Conservation (phyloP, 768 basidiomycete species). For the Trametes coccinea region DNA sequence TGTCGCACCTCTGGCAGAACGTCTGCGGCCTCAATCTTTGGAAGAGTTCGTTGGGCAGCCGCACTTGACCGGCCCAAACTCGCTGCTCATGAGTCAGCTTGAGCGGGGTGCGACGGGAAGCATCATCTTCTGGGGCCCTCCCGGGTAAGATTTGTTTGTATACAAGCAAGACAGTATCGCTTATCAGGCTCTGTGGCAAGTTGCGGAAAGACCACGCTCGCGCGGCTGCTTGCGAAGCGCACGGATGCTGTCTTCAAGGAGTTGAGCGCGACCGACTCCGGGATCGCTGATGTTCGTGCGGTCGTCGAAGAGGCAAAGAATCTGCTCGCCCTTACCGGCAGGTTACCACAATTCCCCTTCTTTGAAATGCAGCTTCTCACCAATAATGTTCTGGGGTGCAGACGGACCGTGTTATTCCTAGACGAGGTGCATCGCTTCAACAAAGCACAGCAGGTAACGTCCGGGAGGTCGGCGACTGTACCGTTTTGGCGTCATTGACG, state of each 20-base stretch:
- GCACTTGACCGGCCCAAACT: constrained; percentile 58
- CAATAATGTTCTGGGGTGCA: constrained; percentile 27
- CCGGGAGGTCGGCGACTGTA: background rate
- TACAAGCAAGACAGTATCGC: background rate
- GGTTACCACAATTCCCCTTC: constrained; percentile 37
- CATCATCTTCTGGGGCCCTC: constrained; percentile 75
- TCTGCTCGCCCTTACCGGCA: constrained; percentile 61
- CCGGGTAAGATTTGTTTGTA: constrained; percentile 45
- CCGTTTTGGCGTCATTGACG: background rate
- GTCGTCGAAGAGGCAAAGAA: constrained; percentile 77
- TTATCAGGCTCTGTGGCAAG: constrained; percentile 30
- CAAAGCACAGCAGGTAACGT: constrained; percentile 61
- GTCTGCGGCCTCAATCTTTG: constrained; percentile 62
- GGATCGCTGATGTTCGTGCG: constrained; percentile 69
- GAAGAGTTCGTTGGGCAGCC: constrained; percentile 73
- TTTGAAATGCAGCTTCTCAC: background rate
- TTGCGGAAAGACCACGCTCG: constrained; percentile 77
- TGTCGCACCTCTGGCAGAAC: constrained; percentile 67
- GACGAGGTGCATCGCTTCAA: constrained; percentile 87
- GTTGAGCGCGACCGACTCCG: constrained; percentile 69
- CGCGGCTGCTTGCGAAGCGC: constrained; percentile 63
- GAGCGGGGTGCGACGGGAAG: constrained; percentile 55
- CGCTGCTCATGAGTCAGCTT: constrained; percentile 54
- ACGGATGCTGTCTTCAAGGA: constrained; percentile 70
- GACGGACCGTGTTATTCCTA: constrained; percentile 74